phyloP scores from a whole-genome alignment of 257 asterid species.

The Cinchona pubescens region DNA sequence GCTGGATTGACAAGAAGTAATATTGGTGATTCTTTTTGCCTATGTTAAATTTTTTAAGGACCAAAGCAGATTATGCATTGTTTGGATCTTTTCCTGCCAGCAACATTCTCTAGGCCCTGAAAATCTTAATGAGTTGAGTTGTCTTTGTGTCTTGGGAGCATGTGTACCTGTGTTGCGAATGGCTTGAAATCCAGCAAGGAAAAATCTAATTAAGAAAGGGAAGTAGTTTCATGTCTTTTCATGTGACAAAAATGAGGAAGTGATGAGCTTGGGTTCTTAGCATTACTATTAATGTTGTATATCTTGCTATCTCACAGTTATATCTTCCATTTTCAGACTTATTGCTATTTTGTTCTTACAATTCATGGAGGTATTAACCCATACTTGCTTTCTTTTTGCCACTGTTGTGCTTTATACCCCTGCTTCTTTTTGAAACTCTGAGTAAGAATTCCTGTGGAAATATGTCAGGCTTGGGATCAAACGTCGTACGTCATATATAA shows the following conservation, averaged over 20 bases:
- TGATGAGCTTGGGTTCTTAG: background rate
- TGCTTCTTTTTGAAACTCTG: background rate
- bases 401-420: background rate
- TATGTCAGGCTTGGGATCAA: background rate
- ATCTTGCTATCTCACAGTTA: too few species aligned
- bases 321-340: background rate
- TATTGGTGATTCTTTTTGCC: background rate
- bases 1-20: too few species aligned
- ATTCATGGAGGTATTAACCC: background rate
- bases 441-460: background rate
- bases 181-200: background rate
- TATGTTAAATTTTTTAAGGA: background rate
- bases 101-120: background rate
- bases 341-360: background rate
- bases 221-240: background rate
- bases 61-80: background rate
- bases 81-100: background rate
- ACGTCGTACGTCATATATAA: background rate
- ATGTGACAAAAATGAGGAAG: background rate
- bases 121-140: background rate
- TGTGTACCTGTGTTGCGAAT: background rate
- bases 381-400: background rate
- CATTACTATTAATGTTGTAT: too few species aligned
- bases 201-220: too few species aligned
- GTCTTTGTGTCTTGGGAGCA: background rate